Evolutionary conservation across 2,329 filamentous ascomycete genomes (phyloP).

Genomic region (Lasiodiplodia citricola): DNA sequence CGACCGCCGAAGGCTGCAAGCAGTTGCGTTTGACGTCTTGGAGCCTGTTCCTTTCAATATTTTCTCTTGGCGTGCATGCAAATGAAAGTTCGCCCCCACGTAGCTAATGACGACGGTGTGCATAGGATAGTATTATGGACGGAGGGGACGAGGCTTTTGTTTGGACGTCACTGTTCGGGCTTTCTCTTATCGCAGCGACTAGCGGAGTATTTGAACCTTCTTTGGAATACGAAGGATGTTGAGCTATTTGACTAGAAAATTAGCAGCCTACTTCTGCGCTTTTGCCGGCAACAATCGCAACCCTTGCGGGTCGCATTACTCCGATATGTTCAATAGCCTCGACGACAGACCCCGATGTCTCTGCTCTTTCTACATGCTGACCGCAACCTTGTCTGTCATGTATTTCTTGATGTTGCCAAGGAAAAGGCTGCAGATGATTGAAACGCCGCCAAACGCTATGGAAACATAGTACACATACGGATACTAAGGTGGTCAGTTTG

Average conservation of each 20-base stretch:
- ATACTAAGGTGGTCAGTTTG: conserved; percentile 13
- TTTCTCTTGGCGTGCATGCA: background rate
- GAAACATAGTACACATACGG: conserved; percentile 26
- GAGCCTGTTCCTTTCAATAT: background rate
- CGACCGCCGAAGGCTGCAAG: background rate
- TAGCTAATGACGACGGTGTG: background rate
- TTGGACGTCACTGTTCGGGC: background rate
- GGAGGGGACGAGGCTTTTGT: background rate
- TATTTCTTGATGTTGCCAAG: conserved; percentile 29
- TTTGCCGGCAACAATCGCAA: background rate
- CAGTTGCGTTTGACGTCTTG: background rate
- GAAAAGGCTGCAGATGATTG: conserved; percentile 20
- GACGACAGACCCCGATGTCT: background rate
- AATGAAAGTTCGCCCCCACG: background rate
- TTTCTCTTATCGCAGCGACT: no score
- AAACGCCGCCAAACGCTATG: conserved; percentile 19
- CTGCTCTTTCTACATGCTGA: conserved; percentile 4
- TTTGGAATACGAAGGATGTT: no score
- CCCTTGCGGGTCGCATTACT: background rate
- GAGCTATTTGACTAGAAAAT: no score
- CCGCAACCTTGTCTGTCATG: conserved; percentile 24
- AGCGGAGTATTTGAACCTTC: no score
- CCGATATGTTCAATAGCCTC: background rate
- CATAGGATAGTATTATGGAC: background rate
- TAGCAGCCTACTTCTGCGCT: background rate